Conservation (phyloP, 345 rosid species). For the Gossypium australe region DNA sequence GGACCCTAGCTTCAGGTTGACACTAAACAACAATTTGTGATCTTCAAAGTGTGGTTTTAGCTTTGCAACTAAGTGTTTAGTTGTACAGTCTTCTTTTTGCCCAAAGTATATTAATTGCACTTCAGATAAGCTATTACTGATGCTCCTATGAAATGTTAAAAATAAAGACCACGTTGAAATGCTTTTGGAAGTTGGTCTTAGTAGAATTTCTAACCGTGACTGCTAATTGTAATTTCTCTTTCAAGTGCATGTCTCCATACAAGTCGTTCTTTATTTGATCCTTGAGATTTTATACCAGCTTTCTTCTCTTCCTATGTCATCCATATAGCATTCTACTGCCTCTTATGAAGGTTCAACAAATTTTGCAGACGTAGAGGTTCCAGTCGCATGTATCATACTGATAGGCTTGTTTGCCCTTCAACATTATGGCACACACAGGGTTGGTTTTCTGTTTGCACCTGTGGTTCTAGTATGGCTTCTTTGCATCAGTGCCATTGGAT, state of each 20-base stretch:
- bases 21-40: background rate
- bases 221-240: background rate
- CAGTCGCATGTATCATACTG: conserved; percentile 59
- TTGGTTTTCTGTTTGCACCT: conserved; percentile 71
- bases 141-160: background rate
- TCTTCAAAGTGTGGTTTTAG: background rate
- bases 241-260: background rate
- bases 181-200: background rate
- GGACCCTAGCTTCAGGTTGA: background rate
- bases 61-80: background rate
- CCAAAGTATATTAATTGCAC: background rate
- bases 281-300: background rate
- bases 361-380: conserved; percentile 70
- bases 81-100: background rate
- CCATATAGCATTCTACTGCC: background rate
- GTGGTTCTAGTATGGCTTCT: conserved; percentile 62
- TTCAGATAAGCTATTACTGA: background rate
- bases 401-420: conserved; percentile 71
- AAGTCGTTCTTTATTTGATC: background rate
- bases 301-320: background rate
- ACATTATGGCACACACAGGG: conserved; percentile 76
- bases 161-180: background rate
- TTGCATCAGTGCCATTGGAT: conserved; percentile 80
- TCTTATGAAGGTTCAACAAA: background rate
- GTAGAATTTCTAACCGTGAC: background rate